A percentile compares a stretch with the other conserved stretches of the same genome.
These are phyloP conservation scores for Mycena latifolia DNA, from an alignment of 768 basidiomycete species.

Conservation along the genomic window DNA sequence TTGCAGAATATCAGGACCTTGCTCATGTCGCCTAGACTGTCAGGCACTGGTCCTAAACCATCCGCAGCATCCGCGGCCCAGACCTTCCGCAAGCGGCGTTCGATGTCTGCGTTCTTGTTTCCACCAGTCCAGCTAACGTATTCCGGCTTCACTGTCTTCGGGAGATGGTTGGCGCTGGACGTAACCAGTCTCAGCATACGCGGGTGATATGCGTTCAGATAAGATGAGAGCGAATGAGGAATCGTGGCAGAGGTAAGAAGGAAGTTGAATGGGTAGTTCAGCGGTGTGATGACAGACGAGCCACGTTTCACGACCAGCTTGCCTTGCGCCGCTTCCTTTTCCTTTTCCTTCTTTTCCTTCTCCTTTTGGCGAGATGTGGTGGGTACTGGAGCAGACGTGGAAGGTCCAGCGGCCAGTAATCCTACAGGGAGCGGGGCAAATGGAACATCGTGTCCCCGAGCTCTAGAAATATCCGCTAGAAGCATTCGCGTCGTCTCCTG, in stretches of 20 bases:
- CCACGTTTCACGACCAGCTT: constrained; percentile 10
- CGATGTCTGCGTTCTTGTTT: constrained; percentile 85
- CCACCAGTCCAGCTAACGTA: constrained; percentile 84
- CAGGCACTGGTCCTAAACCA: constrained; percentile 31
- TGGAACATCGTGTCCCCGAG: constrained; percentile 63
- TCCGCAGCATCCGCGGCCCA: constrained; percentile 76
- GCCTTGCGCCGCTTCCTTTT: constrained; percentile 5
- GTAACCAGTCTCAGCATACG: constrained; percentile 80
- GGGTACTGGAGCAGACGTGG: constrained; percentile 20
- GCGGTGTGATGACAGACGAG: constrained; percentile 38
- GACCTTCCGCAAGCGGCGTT: constrained; percentile 76
- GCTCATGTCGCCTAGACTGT: constrained; percentile 51
- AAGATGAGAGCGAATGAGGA: constrained; percentile 77
- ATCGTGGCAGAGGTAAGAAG: constrained; percentile 90
- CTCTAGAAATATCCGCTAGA: constrained; percentile 76
- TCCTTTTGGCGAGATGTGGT: constrained; percentile 30
- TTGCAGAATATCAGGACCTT: constrained; percentile 91
- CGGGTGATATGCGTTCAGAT: constrained; percentile 75
- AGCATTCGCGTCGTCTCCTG: constrained; percentile 77
- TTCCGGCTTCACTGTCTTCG: constrained; percentile 75
- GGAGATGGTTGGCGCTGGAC: constrained; percentile 84
- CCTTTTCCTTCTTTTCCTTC: constrained; percentile 25
- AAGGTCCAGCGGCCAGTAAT: constrained; percentile 38
- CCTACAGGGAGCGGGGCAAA: constrained; percentile 41
- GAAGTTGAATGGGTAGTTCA: constrained; percentile 82